phyloP scores from a whole-genome alignment of 345 rosid genomes.

The Aethionema arabicum region DNA sequence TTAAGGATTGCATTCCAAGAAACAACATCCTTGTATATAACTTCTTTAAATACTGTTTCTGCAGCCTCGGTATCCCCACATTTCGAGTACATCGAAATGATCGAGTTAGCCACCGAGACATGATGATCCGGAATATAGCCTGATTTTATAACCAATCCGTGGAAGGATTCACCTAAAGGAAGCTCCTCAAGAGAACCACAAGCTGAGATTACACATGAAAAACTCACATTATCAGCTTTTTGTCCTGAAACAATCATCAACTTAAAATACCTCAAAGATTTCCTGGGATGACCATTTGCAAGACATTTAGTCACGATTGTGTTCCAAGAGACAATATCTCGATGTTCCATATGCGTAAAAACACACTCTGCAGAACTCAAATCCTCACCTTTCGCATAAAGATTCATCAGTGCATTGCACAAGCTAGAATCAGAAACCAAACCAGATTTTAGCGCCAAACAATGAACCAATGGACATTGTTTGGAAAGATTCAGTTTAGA shows the following conservation, averaged over 20 bases:
- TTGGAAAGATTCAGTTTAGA: constrained; percentile 28
- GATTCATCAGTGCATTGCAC: constrained; percentile 53
- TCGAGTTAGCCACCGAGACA: constrained; percentile 55
- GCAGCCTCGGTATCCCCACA: constrained; percentile 45
- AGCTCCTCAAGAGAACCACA: constrained; percentile 44
- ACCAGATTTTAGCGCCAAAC: constrained; percentile 48
- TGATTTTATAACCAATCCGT: constrained; percentile 43
- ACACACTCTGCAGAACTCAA: constrained; percentile 44
- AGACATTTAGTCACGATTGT: constrained; percentile 52
- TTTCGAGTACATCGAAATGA: constrained; percentile 52
- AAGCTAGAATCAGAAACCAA: constrained; percentile 43
- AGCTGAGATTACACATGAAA: constrained; percentile 54
- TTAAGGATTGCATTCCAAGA: constrained; percentile 58
- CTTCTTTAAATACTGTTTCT: constrained; percentile 38
- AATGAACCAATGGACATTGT: constrained; percentile 42
- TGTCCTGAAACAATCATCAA: constrained; percentile 43
- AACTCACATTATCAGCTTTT: constrained; percentile 45
- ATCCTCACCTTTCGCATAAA: constrained; percentile 59
- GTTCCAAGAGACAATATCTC: constrained; percentile 67
- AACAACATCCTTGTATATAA: constrained; percentile 42
- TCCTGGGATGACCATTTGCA: constrained; percentile 39
- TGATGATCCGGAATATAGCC: constrained; percentile 34
- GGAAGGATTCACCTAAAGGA: constrained; percentile 43
- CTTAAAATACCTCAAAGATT: constrained; percentile 45
- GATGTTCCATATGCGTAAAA: constrained; percentile 39